Evolutionary conservation across 345 rosid species (phyloP).

Genomic region (Angophora floribunda): DNA sequence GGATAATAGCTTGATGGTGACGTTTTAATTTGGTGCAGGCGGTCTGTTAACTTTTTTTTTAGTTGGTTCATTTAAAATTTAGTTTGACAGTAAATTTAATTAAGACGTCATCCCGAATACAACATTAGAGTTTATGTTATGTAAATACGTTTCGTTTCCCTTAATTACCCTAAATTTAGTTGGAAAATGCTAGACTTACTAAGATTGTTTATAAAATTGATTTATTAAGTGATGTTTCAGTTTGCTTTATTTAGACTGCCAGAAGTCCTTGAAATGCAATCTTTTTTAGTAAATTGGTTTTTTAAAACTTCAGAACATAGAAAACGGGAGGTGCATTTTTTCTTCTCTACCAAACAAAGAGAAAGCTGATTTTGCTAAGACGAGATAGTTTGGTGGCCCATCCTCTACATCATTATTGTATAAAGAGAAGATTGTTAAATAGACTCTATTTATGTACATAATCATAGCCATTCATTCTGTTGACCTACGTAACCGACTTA

Average conservation of each 20-base stretch:
- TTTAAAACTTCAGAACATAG: not conserved
- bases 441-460: no score
- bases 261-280: not conserved
- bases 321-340: not conserved
- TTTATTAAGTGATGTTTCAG: not conserved
- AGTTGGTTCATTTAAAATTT: not conserved
- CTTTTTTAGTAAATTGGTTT: not conserved
- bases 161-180: not conserved
- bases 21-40: not conserved
- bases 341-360: not conserved
- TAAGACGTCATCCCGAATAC: not conserved
- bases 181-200: not conserved
- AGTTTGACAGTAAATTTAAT: not conserved
- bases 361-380: not conserved
- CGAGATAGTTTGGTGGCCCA: not conserved
- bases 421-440: not conserved
- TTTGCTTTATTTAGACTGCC: not conserved
- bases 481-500: no score
- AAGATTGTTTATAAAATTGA: rapidly evolving
- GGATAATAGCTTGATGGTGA: not conserved
- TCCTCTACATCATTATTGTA: not conserved
- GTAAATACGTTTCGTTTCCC: not conserved
- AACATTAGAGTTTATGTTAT: not conserved
- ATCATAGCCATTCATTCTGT: no score
- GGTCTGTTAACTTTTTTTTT: not conserved